Evolutionary conservation across 164 flowering plant genomes (phyloP), one percentile per base, ranked within the genome.

Genomic region (Nymphaea colorata): DNA sequence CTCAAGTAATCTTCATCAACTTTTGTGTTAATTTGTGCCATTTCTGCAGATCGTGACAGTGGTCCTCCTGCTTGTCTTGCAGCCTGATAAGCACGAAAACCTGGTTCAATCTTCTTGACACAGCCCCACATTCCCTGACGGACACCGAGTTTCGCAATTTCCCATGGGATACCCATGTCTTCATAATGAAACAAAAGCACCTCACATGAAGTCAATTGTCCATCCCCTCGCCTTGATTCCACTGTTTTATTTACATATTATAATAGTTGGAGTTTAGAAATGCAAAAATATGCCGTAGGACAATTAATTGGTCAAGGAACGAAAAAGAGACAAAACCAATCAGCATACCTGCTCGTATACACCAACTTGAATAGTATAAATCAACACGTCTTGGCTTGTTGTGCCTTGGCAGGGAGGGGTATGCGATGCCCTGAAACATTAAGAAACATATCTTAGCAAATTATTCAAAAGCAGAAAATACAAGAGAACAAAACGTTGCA

Each of bases 141-240:
- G 4, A 87, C 78, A 8, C 96, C 96, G 47, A 87, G 76, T 68
- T 87, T 87, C 3, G 88, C 91, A 57, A 89, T 84, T 70, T 89
- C 93, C 85, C 86, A 75, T n/a, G 96, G 90, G 18, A 89, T 87
- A 17, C 96, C 96, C 89, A 89, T 87, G 42, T 89, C 92, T 77
- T 89, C 96, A 66, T 86, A 76, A 70, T 89, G 96, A 71, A 87
- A 89, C 68, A 89, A 86, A n/a, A 85, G 57, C 61, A 89, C 92
- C 75, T 89, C 96, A 70, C 86, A 86, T 14, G 92, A 82, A 47
- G 85, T 84, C 73, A 75, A 64, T 73, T 80, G 86, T 5, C 87
- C 85, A 62, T 78, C 74, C 12, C 55, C 55, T 71, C 72, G 77
- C 71, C 69, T 80, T 61, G 93, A 83, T 75, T 87, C 85, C 67